phyloP scores from a whole-genome alignment of 2,329 filamentous ascomycete species.

The Mollisia scopiformis region DNA sequence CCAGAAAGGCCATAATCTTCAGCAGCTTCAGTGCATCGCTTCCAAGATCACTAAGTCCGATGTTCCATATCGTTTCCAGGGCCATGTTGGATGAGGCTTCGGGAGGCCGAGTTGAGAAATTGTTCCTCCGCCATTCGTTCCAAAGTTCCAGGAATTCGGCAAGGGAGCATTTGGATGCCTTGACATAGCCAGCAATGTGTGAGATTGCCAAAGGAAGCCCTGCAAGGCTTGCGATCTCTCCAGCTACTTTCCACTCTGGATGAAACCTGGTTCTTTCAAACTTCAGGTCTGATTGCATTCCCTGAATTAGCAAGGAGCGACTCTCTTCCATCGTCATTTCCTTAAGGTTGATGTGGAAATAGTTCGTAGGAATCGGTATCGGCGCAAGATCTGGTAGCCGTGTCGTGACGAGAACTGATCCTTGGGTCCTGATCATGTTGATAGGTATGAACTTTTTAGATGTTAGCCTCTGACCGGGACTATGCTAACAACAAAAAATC shows the following conservation, averaged over 20 bases:
- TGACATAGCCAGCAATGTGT: slow-evolving; percentile 24
- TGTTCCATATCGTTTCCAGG: slow-evolving; percentile 22
- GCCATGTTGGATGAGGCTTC: slow-evolving; percentile 1
- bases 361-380: slow-evolving; percentile 18
- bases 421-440: slow-evolving; percentile 20
- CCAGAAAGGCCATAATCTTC: slow-evolving; percentile 24
- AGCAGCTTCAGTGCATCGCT: slow-evolving; percentile 20
- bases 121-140: slow-evolving; percentile 21
- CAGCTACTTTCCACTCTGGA: slow-evolving; percentile 23
- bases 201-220: slow-evolving; percentile 21
- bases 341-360: slow-evolving; percentile 17
- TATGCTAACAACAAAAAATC: neutral
- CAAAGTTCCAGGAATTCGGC: slow-evolving; percentile 24
- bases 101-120: slow-evolving; percentile 1
- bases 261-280: slow-evolving; percentile 12
- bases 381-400: slow-evolving; percentile 11
- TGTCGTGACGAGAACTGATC: slow-evolving; percentile 24
- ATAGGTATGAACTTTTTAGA: slow-evolving; percentile 14
- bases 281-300: slow-evolving; percentile 13
- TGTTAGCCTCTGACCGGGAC: neutral
- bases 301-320: slow-evolving; percentile 15
- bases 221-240: slow-evolving; percentile 22
- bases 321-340: slow-evolving; percentile 18
- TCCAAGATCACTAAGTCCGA: slow-evolving; percentile 19
- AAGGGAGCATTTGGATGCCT: slow-evolving; percentile 18